Evolutionary conservation across 2,329 filamentous ascomycete genomes (phyloP), one percentile per base, ranked within the genome.

Genomic region (Fusarium pininemorale): DNA sequence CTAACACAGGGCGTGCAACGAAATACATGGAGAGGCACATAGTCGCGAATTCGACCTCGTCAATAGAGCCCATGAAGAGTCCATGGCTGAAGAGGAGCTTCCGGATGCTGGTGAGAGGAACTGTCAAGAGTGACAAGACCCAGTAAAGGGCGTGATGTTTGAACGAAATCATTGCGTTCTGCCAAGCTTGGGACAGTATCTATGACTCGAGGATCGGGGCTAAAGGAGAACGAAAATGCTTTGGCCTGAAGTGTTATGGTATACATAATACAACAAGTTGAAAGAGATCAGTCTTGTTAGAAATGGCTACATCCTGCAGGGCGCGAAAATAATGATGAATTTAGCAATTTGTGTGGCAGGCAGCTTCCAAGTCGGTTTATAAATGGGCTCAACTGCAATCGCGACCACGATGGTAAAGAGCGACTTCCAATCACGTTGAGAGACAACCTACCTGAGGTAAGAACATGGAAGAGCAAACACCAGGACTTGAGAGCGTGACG

Each of bases 81-180:
- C n/a, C 57, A 24, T 28, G 22, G 20, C 56, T 24, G 13, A 20
- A 35, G 12, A 73, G 63, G 15, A 26, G 30, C 14, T 51, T 60
- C 38, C 68, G 69, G 13, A 72, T 20, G 11, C 55, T 20, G 16
- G 44, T 14, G 15, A 63, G 30, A 22, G 59, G 60, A 12, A 74
- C 24, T 4, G 74, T 66, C n/a, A 57, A 42, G 26, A 71, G 22
- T 5, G 76, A 74, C 15, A 78, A 7, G 11, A 18, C 50, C 76
- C 76, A 78, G 56, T 70, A 68, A 42, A 76, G 44, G 37, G 63
- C 9, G 53, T 78, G 74, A 30, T 73, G 11, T 22, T 57, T 64
- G 22, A 61, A 26, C 13, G 73, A 77, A 13, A 77, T 51, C 75
- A 77, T 77, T 18, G 44, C 39, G 44, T 22, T 48, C 24, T 32